Base-by-base conservation (phyloP, 305 asterid species). In the Rubia balearica region DNA sequence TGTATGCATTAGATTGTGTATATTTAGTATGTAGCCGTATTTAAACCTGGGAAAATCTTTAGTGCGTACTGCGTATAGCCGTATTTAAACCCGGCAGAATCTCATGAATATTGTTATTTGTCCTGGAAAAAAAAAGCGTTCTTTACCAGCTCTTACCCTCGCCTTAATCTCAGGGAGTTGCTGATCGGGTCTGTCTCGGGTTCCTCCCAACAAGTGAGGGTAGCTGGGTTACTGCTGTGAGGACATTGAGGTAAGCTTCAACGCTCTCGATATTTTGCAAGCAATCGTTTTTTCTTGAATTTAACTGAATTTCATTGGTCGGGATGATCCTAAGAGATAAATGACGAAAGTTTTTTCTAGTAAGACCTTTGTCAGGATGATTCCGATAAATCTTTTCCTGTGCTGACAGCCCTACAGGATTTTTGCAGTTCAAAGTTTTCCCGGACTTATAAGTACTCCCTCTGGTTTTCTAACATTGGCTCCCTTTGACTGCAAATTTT, bases 141-240 rank as follows among this genome's bases (percentile, higher is more conserved):
- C 22, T 1, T 33, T 17, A 12, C 36, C 68, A 9, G 8, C 16
- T 45, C 30, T 21, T 38, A 48, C 6, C 3, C 46, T 59, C 27
- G 17, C 30, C 51, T 70, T 65, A 24, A 2, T 73, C 46, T 60
- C 89, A 95, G 99, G 97, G 97, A 78, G 90, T 92, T 74, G 98
- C 98, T 53, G 88, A 92, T 81, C 87, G 96, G 78, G 96, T 95
- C 68, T 90, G 92, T 75, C 97, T 95, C 43, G 99, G 98, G 51
- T 95, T 95, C 76, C 75, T 95, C 76, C 99, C 98, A 5, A 84
- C 96, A 55, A 95, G 99, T 41, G 96, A 92, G 83, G 87, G 89
- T 53, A 95, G 99, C 78, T 95, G 98, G 98, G 84, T 22, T 42
- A 85, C 90, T 61, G 97, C 92, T 22, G 97, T 90, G 53, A 83